phyloP scores from a whole-genome alignment of 345 rosid species.

The Populus davidiana region DNA sequence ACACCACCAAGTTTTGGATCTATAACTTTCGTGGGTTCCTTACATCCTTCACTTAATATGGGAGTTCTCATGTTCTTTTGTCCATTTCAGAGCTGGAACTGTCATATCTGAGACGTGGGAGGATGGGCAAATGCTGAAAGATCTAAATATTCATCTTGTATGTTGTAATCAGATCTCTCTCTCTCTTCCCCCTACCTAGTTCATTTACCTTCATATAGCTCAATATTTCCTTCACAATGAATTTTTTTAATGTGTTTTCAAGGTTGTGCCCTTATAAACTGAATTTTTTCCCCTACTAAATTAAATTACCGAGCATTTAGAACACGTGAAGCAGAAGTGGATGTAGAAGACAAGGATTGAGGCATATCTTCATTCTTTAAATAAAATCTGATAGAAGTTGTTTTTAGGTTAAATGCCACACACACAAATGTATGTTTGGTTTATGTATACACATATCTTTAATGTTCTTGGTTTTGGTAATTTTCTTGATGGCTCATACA shows the following conservation, averaged over 20 bases:
- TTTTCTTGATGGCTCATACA: background rate
- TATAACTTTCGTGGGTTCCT: background rate
- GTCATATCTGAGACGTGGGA: constrained; percentile 98
- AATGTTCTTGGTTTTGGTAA: too few relatives aligned
- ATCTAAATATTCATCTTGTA: constrained; percentile 91
- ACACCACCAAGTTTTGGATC: background rate
- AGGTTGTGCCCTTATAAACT: background rate
- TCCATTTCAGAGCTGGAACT: constrained; percentile 84
- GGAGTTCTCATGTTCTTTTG: constrained; percentile 6
- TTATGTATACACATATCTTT: too few relatives aligned
- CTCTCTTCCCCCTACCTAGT: background rate
- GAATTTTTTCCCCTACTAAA: background rate
- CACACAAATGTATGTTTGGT: too few relatives aligned
- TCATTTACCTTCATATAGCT: constrained; percentile 4
- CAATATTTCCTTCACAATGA: background rate
- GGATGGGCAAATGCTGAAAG: constrained; percentile 95
- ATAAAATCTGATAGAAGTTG: too few relatives aligned
- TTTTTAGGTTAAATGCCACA: too few relatives aligned
- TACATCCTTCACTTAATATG: background rate
- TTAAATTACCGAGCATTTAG: background rate
- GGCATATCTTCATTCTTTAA: background rate
- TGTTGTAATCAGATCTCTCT: constrained; percentile 23
- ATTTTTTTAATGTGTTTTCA: background rate
- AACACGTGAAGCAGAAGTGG: background rate
- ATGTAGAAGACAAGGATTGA: background rate